Base-by-base conservation (phyloP, 2,329 filamentous ascomycete genomes). In the Aspergillus sp. region DNA sequence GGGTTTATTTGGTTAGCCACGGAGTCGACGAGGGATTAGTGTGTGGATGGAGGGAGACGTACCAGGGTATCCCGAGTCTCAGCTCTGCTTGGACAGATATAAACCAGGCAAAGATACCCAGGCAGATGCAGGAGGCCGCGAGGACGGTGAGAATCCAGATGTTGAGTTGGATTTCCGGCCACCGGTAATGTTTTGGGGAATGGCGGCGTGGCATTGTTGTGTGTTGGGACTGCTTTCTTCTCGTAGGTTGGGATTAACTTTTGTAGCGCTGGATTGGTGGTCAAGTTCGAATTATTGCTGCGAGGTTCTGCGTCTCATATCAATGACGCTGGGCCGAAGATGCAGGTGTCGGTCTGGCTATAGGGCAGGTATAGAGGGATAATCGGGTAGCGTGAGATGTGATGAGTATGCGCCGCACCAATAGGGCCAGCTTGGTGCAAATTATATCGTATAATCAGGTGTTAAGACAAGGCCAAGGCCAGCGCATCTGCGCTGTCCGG, bases 121-220 rank as follows among this genome's bases (percentile, higher is more conserved):
- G 74, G 54, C 85, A 80, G 52, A 81, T 80, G 24, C 82, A 79
- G 11, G 83, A 83, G 2, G 82, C 80, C 1, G 79, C 81, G 15
- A 87, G 77, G 70, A 87, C 85, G 63, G 86, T 76, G 64, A 87
- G 81, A 53, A 84, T 82, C 85, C 85, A 88, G 66, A 86, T 73
- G 66, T 87, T 87, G 63, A 88, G 79, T 66, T 87, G 84, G 49
- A 83, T 76, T 70, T 87, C 84, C 3, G 85, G 85, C 85, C 85
- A 88, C 75, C 81, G 82, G 75, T 87, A 87, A 66, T 80, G 74
- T 19, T 76, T 73, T 30, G 71, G 72, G 47, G 68, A 69, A 57
- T 73, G 66, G 42, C 70, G 61, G 40, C 72, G 62, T 42, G 70
- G 65, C 70, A 75, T 77, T 59, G 62, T 37, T n/a, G 27, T 30